A percentile compares a stretch with the other conserved stretches of the same genome.
phyloP scores from a whole-genome alignment of 2,329 filamentous ascomycete species.

The Xylariomycetidae sp. region DNA sequence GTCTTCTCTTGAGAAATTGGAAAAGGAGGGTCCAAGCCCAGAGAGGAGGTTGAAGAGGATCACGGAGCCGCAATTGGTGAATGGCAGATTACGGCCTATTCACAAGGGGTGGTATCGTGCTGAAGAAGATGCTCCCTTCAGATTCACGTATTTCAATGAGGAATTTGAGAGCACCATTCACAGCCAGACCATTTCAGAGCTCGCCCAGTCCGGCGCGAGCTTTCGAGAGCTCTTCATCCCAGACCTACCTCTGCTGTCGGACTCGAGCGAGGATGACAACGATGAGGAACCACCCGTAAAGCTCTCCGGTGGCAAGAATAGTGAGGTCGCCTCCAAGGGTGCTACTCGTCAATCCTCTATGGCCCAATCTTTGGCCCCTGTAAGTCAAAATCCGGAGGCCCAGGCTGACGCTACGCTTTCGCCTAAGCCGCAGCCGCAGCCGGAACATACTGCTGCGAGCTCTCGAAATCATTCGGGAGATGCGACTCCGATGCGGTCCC shows the following conservation, averaged over 20 bases:
- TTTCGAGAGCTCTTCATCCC: conserved; percentile 90
- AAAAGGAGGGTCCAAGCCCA: conserved; percentile 81
- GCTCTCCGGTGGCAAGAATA: conserved; percentile 27
- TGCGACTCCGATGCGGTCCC: conserved; percentile 16
- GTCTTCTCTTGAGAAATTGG: conserved; percentile 81
- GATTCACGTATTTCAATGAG: conserved; percentile 99
- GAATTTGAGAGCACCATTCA: conserved; percentile 95
- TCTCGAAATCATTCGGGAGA: conserved; percentile 17
- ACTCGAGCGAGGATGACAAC: conserved; percentile 64
- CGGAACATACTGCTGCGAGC: conserved; percentile 8
- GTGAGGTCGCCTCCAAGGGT: conserved; percentile 33
- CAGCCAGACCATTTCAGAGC: conserved; percentile 88
- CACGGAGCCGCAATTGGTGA: conserved; percentile 87
- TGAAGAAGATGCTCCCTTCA: conserved; percentile 85
- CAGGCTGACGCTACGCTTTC: conserved; percentile 9
- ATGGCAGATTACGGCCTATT: conserved; percentile 78
- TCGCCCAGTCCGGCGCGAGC: conserved; percentile 77
- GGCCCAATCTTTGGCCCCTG: conserved; percentile 22
- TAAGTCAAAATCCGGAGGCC: conserved; percentile 8
- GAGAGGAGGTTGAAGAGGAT: conserved; percentile 85
- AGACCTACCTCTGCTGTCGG: conserved; percentile 70
- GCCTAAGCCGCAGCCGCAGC: conserved; percentile 10
- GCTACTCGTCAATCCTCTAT: conserved; percentile 44
- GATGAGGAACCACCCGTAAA: conserved; percentile 42
- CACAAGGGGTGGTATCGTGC: conserved; percentile 78